Percentiles rank a stretch among this genome's conserved stretches.
These are phyloP conservation scores for Erodium moschatum DNA, from an alignment of 441 rosid genomes.

Conservation along the genomic window DNA sequence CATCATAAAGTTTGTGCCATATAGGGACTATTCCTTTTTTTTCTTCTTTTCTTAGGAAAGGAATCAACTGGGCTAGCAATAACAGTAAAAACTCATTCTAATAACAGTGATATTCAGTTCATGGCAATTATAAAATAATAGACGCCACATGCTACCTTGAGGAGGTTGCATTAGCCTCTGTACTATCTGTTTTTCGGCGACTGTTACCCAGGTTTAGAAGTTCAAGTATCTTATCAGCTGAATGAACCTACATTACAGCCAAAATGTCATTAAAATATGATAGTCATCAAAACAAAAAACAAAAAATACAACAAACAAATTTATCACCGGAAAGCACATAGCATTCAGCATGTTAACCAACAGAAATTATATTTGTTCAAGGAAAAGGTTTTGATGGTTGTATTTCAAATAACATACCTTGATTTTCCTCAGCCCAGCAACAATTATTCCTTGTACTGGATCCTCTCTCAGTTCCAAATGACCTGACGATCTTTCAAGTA, in stretches of 20 bases:
- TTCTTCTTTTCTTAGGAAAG: too few relatives aligned
- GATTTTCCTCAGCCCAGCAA: constrained; percentile 72
- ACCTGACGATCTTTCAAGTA: constrained; percentile 83
- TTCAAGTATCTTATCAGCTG: constrained; percentile 85
- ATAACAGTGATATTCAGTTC: constrained; percentile 10
- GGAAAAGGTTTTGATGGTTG: background rate
- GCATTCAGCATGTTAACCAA: background rate
- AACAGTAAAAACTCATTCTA: background rate
- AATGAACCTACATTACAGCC: constrained; percentile 48
- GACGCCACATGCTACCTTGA: constrained; percentile 45
- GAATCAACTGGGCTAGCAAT: too few relatives aligned
- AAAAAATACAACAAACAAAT: background rate
- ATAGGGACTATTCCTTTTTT: too few relatives aligned
- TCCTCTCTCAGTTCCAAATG: constrained; percentile 95
- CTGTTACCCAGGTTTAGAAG: constrained; percentile 81
- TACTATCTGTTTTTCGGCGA: constrained; percentile 79
- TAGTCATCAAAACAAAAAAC: constrained; percentile 4
- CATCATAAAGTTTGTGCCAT: too few relatives aligned
- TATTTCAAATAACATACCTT: constrained; percentile 42
- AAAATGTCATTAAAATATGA: constrained; percentile 19
- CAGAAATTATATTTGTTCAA: constrained; percentile 1
- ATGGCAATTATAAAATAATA: background rate
- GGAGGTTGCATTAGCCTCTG: constrained; percentile 81
- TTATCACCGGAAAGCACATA: background rate
- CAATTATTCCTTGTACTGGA: constrained; percentile 80